phyloP scores from a whole-genome alignment of 2,329 filamentous ascomycete species.

The Penicillium sp. region DNA sequence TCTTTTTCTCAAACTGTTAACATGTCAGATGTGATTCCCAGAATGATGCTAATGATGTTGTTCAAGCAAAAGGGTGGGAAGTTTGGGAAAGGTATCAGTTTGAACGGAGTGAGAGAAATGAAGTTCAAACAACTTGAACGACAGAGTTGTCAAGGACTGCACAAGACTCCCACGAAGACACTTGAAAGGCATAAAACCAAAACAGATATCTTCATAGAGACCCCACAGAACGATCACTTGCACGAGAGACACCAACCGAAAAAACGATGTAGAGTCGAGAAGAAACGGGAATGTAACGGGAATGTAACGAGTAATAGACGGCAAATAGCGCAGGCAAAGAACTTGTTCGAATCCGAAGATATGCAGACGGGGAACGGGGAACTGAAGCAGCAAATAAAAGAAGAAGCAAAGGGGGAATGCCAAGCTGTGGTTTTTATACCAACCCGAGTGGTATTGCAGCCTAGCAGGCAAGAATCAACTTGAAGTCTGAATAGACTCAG shows the following conservation, averaged over 20 bases:
- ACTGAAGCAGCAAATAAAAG: neutral
- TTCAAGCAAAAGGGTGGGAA: neutral
- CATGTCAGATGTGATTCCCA: slow-evolving; percentile 7
- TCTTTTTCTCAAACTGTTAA: slow-evolving; percentile 84
- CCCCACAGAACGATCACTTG: neutral
- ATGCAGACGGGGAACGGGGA: neutral
- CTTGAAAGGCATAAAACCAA: neutral
- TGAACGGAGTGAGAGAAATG: neutral
- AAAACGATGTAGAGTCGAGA: neutral
- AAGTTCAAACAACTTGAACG: neutral
- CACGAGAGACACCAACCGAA: neutral
- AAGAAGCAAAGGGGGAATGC: neutral
- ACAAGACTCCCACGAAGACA: neutral
- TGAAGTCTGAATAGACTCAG: neutral
- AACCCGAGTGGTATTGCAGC: neutral
- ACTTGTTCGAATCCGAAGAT: neutral
- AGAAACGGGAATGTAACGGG: neutral
- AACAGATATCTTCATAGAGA: neutral
- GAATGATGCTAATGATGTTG: neutral
- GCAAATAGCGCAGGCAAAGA: neutral
- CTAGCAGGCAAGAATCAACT: neutral
- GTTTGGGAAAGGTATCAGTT: neutral
- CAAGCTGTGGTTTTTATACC: neutral
- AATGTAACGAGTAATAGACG: neutral
- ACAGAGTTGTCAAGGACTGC: neutral